Evolutionary conservation across 2,329 filamentous ascomycete genomes (phyloP).

Genomic region (Fonsecaea erecta): DNA sequence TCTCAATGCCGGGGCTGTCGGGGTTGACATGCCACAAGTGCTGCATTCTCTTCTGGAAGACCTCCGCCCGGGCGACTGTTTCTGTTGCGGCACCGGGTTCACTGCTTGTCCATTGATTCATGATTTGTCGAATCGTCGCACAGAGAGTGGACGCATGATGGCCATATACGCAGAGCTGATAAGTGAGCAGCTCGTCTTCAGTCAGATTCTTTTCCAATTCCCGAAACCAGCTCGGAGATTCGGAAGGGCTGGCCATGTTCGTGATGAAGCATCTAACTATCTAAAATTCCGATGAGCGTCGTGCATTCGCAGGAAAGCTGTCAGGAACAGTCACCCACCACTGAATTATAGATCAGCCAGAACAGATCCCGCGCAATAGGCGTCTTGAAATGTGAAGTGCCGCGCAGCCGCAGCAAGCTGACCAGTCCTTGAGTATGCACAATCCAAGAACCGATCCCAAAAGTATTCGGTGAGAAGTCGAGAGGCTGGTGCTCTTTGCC

Average conservation of each 20-base stretch:
- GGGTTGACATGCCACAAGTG: constrained; percentile 2
- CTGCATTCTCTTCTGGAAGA: constrained; percentile 16
- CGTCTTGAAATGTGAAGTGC: constrained; percentile 17
- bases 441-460: constrained; percentile 24
- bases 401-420: constrained; percentile 27
- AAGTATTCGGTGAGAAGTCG: neutral
- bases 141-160: constrained; percentile 21
- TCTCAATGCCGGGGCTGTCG: neutral
- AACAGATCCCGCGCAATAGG: constrained; percentile 23
- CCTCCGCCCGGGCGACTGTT: constrained; percentile 14
- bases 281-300: constrained; percentile 11
- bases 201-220: constrained; percentile 20
- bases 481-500: neutral
- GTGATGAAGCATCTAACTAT: constrained; percentile 29
- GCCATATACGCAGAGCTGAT: constrained; percentile 24
- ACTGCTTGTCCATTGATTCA: neutral
- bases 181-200: constrained; percentile 11
- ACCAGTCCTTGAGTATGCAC: constrained; percentile 30
- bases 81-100: neutral
- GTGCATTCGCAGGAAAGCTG: neutral
- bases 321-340: constrained; percentile 14
- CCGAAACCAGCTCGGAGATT: constrained; percentile 26
- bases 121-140: constrained; percentile 17
- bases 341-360: constrained; percentile 26
- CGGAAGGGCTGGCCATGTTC: constrained; percentile 24